A percentile compares a stretch with the other conserved stretches of the same genome.
These are phyloP conservation scores for Quercus rubra DNA, from an alignment of 306 rosid genomes.

Conservation along the genomic window DNA sequence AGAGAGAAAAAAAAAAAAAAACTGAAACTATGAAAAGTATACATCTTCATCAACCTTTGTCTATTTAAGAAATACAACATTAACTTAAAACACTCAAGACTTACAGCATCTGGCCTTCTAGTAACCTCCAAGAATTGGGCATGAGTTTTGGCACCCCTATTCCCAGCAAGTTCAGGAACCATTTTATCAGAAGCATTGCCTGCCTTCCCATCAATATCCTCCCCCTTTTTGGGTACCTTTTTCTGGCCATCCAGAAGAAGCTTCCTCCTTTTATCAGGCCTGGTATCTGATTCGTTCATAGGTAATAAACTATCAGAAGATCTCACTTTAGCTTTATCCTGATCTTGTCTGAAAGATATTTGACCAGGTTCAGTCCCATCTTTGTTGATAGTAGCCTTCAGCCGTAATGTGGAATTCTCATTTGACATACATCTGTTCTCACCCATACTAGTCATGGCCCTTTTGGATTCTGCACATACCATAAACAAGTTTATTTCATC, in stretches of 20 bases:
- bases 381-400: conserved; percentile 1
- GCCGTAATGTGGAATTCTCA: neutral
- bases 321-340: conserved; percentile 21
- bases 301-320: conserved; percentile 18
- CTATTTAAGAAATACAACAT: neutral
- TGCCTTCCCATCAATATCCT: conserved; percentile 13
- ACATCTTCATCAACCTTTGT: neutral
- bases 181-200: neutral
- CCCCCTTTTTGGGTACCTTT: neutral
- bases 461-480: neutral
- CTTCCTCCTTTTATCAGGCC: conserved; percentile 38
- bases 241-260: conserved; percentile 4
- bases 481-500: neutral
- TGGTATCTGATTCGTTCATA: conserved; percentile 12
- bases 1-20: neutral
- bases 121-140: conserved; percentile 25
- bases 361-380: conserved; percentile 1
- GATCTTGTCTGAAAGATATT: conserved; percentile 9
- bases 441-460: neutral
- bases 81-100: conserved; percentile 4
- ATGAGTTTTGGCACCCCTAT: neutral
- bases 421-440: neutral
- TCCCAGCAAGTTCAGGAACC: conserved; percentile 1
- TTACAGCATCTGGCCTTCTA: conserved; percentile 43
- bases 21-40: neutral